Percentiles rank a stretch among this genome's conserved stretches.
phyloP scores from a whole-genome alignment of 1,284 basidiomycete genomes.

The Pseudozyma flocculosa region DNA sequence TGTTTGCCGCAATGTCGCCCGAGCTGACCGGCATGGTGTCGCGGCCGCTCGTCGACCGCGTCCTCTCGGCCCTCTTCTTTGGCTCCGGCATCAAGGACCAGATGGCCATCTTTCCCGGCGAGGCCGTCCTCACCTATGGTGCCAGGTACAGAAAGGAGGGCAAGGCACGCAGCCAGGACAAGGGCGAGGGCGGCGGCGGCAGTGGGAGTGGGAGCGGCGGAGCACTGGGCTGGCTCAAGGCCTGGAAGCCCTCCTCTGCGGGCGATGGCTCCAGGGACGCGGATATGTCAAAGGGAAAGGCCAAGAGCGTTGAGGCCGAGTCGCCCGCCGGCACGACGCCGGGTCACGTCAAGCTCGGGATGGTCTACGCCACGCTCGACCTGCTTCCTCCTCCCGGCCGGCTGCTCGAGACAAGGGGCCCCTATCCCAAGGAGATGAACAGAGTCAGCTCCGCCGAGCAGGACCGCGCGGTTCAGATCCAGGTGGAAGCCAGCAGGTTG shows the following conservation, averaged over 20 bases:
- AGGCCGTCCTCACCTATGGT: conserved; percentile 24
- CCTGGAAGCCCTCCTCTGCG: no score
- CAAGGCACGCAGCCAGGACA: no score
- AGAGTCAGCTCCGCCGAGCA: conserved; percentile 13
- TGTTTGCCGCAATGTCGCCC: conserved; percentile 19
- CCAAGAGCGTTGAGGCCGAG: no score
- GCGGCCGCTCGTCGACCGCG: conserved; percentile 22
- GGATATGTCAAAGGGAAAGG: not conserved
- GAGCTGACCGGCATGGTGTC: conserved; percentile 31
- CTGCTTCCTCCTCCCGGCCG: conserved; percentile 24
- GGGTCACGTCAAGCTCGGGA: conserved; percentile 10
- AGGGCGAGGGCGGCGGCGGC: not conserved
- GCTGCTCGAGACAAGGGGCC: conserved; percentile 19
- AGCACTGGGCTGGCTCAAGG: not conserved
- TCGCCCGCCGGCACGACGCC: not conserved
- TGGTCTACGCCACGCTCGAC: conserved; percentile 31
- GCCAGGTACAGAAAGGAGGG: not conserved
- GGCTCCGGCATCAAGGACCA: conserved; percentile 7
- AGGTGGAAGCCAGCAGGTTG: conserved; percentile 11
- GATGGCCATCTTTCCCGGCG: conserved; percentile 18
- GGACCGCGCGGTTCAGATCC: not conserved
- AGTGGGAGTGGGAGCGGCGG: no score
- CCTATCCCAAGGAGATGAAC: conserved; percentile 35
- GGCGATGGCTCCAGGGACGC: no score
- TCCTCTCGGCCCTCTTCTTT: conserved; percentile 15